Evolutionary conservation across 352 stramenopile genomes (phyloP).

Genomic region (Pythium chondricola): DNA sequence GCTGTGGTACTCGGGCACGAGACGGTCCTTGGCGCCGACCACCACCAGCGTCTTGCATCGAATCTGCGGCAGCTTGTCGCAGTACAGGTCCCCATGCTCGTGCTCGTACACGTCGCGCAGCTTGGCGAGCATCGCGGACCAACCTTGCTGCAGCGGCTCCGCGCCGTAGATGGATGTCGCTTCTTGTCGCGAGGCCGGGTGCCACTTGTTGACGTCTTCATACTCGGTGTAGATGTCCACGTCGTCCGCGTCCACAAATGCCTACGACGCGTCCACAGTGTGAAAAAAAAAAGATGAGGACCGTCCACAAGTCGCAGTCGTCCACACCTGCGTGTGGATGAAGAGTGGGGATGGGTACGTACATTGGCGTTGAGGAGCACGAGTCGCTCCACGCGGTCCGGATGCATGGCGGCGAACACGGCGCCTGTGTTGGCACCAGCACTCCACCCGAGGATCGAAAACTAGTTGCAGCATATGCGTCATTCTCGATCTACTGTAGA

Average conservation of each 20-base stretch:
- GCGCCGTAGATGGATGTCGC: slow-evolving; percentile 47
- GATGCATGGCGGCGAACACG: slow-evolving; percentile 60
- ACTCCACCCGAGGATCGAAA: slow-evolving; percentile 70
- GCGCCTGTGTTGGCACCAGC: slow-evolving; percentile 69
- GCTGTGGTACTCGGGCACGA: slow-evolving; percentile 62
- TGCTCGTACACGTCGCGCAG: slow-evolving; percentile 44
- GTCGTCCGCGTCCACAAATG: slow-evolving; percentile 72
- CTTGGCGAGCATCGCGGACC: slow-evolving; percentile 51
- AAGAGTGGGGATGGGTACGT: slow-evolving; percentile 16
- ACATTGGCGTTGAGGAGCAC: slow-evolving; percentile 80
- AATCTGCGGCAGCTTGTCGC: slow-evolving; percentile 51
- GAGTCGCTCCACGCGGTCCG: slow-evolving; percentile 59
- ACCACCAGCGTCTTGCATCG: slow-evolving; percentile 84
- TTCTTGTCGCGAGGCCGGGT: slow-evolving; percentile 35
- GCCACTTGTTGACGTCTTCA: slow-evolving; percentile 49
- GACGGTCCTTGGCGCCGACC: slow-evolving; percentile 45
- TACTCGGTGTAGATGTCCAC: slow-evolving; percentile 46
- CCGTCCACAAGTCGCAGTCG: no score
- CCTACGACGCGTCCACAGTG: no score
- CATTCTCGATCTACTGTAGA: no score
- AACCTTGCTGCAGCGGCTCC: slow-evolving; percentile 47
- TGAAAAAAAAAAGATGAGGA: no score
- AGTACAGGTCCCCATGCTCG: slow-evolving; percentile 63
- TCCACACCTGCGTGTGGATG: no score
- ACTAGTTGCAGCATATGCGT: no score